Conservation (phyloP, 768 basidiomycete genomes). For the Baorangia bicolor region DNA sequence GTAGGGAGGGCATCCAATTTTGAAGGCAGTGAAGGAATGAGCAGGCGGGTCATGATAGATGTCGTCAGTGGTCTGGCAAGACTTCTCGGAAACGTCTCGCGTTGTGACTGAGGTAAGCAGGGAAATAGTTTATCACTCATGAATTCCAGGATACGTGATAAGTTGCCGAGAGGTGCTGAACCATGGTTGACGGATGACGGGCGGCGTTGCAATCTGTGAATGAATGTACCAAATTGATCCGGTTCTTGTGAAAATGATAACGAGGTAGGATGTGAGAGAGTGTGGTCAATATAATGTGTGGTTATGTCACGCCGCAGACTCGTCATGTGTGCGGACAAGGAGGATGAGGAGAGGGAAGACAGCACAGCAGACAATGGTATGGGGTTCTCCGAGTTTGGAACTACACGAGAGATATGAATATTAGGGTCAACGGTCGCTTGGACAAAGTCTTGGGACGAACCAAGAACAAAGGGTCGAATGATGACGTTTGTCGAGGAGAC, state of each 20-base stretch:
- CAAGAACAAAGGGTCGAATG: constrained; percentile 51
- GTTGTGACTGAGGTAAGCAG: constrained; percentile 48
- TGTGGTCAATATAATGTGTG: constrained; percentile 54
- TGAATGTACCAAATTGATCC: constrained; percentile 31
- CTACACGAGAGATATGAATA: constrained; percentile 34
- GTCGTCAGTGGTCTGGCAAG: constrained; percentile 60
- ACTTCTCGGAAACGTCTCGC: constrained; percentile 48
- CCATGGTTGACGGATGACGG: constrained; percentile 42
- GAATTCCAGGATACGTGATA: constrained; percentile 62
- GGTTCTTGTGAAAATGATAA: constrained; percentile 39
- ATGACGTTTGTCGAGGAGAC: constrained; percentile 49
- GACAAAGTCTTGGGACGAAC: constrained; percentile 38
- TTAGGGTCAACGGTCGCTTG: neutral
- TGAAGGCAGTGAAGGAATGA: constrained; percentile 70
- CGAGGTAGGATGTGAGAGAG: constrained; percentile 53
- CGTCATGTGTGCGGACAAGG: constrained; percentile 55
- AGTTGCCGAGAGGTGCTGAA: constrained; percentile 46
- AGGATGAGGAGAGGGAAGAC: constrained; percentile 53
- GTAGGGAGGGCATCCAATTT: constrained; percentile 56
- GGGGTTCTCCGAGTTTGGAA: constrained; percentile 51
- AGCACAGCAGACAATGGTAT: constrained; percentile 56
- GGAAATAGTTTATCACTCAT: constrained; percentile 57
- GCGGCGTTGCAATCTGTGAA: constrained; percentile 49
- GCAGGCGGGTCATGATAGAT: constrained; percentile 62
- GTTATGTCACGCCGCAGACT: constrained; percentile 66